Percentiles rank a stretch among this genome's conserved stretches.
phyloP scores from a whole-genome alignment of 1,284 basidiomycete species.

The Tremellales sp. region DNA sequence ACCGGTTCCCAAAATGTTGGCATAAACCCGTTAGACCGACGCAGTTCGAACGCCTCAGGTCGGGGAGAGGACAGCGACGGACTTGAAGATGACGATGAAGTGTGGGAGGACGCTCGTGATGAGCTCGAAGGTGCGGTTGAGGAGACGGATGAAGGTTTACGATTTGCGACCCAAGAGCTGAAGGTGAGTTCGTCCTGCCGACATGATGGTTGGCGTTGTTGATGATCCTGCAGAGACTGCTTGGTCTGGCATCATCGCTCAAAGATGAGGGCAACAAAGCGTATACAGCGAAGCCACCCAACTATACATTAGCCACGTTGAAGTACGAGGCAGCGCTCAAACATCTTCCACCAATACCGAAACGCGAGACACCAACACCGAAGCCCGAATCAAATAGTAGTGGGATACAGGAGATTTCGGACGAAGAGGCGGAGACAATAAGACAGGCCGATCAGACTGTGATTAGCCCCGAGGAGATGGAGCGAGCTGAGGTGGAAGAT shows the following conservation, averaged over 20 bases:
- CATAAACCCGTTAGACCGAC: too few species aligned
- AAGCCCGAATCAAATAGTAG: constrained; percentile 4
- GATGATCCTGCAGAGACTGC: constrained; percentile 16
- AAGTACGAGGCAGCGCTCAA: constrained; percentile 32
- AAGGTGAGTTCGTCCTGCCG: too few species aligned
- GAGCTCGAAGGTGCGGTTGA: constrained; percentile 1
- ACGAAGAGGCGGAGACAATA: constrained; percentile 39
- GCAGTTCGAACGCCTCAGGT: too few species aligned
- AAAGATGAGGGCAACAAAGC: constrained; percentile 38
- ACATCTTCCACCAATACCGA: constrained; percentile 15
- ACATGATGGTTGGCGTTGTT: not conserved
- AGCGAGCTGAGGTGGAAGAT: constrained; percentile 19
- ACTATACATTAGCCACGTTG: constrained; percentile 24
- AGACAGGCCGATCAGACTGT: constrained; percentile 9
- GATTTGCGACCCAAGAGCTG: constrained; percentile 24
- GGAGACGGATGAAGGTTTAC: constrained; percentile 2
- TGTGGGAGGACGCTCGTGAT: constrained; percentile 16
- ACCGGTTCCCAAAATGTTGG: not conserved
- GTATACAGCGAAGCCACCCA: constrained; percentile 30
- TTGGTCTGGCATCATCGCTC: constrained; percentile 16
- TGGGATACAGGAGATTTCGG: constrained; percentile 39
- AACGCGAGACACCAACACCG: constrained; percentile 1
- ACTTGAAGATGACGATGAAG: constrained; percentile 11
- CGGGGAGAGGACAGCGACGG: too few species aligned
- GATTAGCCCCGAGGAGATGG: constrained; percentile 8